These are phyloP conservation scores for Purpureocillium takamizusanense DNA, from an alignment of 2,329 filamentous ascomycete genomes.

Conservation along the genomic window DNA sequence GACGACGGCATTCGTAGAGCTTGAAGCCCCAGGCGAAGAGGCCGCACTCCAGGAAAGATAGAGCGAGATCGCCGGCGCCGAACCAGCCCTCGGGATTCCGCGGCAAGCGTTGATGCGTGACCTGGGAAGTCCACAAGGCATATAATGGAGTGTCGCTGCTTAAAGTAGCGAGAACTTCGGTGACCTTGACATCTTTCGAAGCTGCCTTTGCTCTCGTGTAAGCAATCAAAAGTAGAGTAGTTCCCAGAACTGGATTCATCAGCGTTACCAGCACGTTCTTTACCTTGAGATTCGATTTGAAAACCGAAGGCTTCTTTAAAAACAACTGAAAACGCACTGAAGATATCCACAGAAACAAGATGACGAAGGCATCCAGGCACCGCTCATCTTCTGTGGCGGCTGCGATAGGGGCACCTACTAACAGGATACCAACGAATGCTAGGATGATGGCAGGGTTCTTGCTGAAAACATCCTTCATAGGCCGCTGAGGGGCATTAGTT, in stretches of 20 bases:
- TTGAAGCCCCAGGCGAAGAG: conserved; percentile 46
- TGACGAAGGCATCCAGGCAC: conserved; percentile 34
- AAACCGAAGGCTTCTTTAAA: too few species aligned
- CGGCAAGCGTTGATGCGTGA: conserved; percentile 5
- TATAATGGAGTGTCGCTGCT: conserved; percentile 25
- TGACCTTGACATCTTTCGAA: conserved; percentile 18
- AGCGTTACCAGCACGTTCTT: conserved; percentile 26
- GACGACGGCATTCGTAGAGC: conserved; percentile 38
- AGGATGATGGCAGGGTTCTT: conserved; percentile 16
- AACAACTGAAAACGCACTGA: conserved; percentile 19
- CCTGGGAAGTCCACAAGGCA: conserved; percentile 21
- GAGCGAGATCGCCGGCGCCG: conserved; percentile 39
- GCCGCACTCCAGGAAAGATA: conserved; percentile 39
- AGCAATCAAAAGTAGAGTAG: conserved; percentile 32
- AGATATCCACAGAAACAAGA: conserved; percentile 41
- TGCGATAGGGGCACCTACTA: conserved; percentile 33
- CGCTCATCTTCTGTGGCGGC: conserved; percentile 20
- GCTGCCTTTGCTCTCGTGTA: conserved; percentile 32
- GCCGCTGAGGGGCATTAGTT: not conserved
- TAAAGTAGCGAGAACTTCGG: conserved; percentile 17
- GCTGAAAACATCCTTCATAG: too few species aligned
- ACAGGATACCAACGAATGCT: conserved; percentile 21
- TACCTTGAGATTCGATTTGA: conserved; percentile 6
- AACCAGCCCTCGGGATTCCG: conserved; percentile 19
- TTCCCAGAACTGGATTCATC: conserved; percentile 39